Conservation (phyloP, 768 basidiomycete species). For the Rossbeevera mucosa region DNA sequence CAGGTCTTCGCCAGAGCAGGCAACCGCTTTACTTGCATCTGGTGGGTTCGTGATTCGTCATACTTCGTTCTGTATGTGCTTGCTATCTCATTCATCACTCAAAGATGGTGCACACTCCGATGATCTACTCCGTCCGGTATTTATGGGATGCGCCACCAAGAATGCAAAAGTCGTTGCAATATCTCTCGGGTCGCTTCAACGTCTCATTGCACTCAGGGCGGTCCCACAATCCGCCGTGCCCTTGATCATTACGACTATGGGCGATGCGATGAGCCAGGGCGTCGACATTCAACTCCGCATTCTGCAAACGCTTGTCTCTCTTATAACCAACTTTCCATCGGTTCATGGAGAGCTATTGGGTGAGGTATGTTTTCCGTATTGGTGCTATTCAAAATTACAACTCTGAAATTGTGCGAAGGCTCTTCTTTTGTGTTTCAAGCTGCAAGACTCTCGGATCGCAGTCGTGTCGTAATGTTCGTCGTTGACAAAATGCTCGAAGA, state of each 20-base stretch:
- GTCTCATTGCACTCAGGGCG: slow-evolving; percentile 82
- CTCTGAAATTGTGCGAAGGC: slow-evolving; percentile 47
- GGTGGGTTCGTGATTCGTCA: slow-evolving; percentile 43
- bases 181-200: slow-evolving; percentile 84
- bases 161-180: slow-evolving; percentile 93
- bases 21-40: slow-evolving; percentile 63
- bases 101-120: slow-evolving; percentile 76
- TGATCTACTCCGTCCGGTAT: slow-evolving; percentile 79
- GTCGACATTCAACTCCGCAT: slow-evolving; percentile 96
- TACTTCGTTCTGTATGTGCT: background rate
- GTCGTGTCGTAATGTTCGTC: slow-evolving; percentile 97
- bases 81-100: background rate
- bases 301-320: slow-evolving; percentile 84
- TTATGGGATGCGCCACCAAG: slow-evolving; percentile 91
- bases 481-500: slow-evolving; percentile 90
- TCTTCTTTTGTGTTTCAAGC: slow-evolving; percentile 87
- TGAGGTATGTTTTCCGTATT: slow-evolving; percentile 51
- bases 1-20: slow-evolving; percentile 77
- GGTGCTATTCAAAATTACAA: background rate
- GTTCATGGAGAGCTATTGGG: slow-evolving; percentile 78
- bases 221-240: slow-evolving; percentile 79
- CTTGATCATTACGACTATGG: slow-evolving; percentile 78
- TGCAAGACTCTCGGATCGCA: slow-evolving; percentile 92
- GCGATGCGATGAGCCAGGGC: slow-evolving; percentile 84
- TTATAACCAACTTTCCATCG: slow-evolving; percentile 82